A percentile compares a stretch with the other conserved stretches of the same genome.
phyloP scores from a whole-genome alignment of 139 green algal species.

The Chlorella sorokiniana region DNA sequence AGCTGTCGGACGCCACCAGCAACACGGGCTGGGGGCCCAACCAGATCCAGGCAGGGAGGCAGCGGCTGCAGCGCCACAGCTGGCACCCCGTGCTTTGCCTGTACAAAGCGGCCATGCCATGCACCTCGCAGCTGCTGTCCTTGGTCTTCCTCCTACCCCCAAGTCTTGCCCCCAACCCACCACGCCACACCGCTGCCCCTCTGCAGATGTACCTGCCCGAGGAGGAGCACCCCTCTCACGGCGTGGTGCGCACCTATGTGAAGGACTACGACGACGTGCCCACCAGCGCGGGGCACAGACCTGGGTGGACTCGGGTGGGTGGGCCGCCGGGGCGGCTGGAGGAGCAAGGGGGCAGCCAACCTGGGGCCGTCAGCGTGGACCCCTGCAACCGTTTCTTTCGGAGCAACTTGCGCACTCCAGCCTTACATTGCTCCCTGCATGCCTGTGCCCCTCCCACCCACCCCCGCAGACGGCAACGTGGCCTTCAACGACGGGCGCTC shows the following conservation, averaged over 20 bases:
- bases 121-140: neutral
- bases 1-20: neutral
- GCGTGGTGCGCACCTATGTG: slow-evolving; percentile 53
- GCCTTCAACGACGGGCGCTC: neutral
- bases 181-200: neutral
- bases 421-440: neutral
- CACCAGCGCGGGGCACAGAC: slow-evolving; percentile 23
- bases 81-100: neutral
- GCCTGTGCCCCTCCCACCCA: neutral
- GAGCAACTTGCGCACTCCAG: neutral
- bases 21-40: slow-evolving; percentile 35
- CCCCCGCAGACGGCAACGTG: slow-evolving; percentile 13
- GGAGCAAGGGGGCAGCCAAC: neutral
- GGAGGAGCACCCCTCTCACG: slow-evolving; percentile 29
- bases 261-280: slow-evolving; percentile 58
- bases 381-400: too few relatives aligned
- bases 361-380: too few relatives aligned
- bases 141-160: neutral
- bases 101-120: neutral
- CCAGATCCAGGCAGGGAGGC: slow-evolving; percentile 25
- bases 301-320: slow-evolving; percentile 59
- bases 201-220: slow-evolving; percentile 46
- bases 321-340: neutral
- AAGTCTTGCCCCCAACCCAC: neutral
- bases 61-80: neutral